Percentiles rank a stretch among this genome's conserved stretches.
Evolutionary conservation across 2,329 filamentous ascomycete genomes (phyloP).

Genomic region (Leptographium galeiforme): DNA sequence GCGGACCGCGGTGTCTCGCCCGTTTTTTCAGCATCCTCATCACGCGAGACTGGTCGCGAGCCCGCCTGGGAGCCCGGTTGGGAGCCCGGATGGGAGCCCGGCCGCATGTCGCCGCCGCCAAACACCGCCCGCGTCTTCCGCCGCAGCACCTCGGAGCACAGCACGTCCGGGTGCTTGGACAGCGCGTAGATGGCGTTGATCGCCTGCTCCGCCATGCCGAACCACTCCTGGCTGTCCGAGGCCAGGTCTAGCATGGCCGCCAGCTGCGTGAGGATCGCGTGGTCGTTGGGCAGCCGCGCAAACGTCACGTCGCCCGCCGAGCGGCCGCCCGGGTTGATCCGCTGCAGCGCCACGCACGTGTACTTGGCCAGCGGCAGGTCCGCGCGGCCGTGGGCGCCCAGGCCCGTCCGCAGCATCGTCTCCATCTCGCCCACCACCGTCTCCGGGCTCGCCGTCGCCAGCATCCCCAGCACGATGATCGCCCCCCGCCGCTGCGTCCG

Average conservation of each 20-base stretch:
- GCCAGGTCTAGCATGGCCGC: conserved; percentile 75
- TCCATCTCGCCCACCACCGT: conserved; percentile 94
- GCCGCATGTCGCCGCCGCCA: conserved; percentile 23
- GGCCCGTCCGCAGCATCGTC: conserved; percentile 78
- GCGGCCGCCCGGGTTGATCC: conserved; percentile 78
- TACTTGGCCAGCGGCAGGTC: conserved; percentile 88
- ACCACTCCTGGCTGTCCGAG: conserved; percentile 90
- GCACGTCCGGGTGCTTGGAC: conserved; percentile 82
- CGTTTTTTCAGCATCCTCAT: conserved; percentile 21
- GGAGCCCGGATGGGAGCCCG: neutral
- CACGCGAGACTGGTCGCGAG: conserved; percentile 34
- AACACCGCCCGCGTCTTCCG: conserved; percentile 79
- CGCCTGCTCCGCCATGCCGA: conserved; percentile 88
- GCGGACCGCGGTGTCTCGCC: neutral
- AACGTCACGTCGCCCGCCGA: conserved; percentile 50
- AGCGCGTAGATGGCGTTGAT: conserved; percentile 90
- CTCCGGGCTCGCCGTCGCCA: conserved; percentile 81
- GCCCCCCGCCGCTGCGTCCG: conserved; percentile 79
- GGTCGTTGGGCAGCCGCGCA: conserved; percentile 78
- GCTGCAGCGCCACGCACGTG: conserved; percentile 81
- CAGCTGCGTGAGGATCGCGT: conserved; percentile 70
- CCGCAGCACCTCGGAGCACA: conserved; percentile 83
- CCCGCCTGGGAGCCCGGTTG: conserved; percentile 26
- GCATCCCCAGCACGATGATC: conserved; percentile 94
- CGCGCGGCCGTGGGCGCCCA: conserved; percentile 64